Evolutionary conservation across 2,329 filamentous ascomycete species (phyloP), one percentile per base, ranked within the genome.

Genomic region (Colletotrichum navitas): DNA sequence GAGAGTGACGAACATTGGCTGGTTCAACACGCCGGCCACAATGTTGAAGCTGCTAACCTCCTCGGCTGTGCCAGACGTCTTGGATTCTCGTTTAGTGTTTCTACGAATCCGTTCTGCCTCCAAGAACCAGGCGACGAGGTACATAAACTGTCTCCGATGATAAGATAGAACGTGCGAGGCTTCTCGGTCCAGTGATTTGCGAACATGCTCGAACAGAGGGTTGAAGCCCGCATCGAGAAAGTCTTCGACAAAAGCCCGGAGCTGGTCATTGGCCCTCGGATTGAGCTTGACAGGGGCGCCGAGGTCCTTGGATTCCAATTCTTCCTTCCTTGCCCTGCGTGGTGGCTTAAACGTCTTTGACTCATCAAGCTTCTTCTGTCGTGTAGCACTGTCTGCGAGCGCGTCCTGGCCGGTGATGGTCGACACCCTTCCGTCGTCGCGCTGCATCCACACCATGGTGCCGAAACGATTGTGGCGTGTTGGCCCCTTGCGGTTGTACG

Each of bases 161-260:
- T 92, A 90, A 52, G 90, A 88, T 67, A 94, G 85, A 0, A 98
- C 87, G 74, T 97, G 92, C 34, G 95, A 90, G 1, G 93, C 93
- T 81, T 98, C 94, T 32, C 95, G 90, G 76, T 98, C 95, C 66
- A 99, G 92, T 2, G 95, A 94, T 80, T 94, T 95, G 63, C 96
- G 91, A 16, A 98, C 84, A 77, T 97, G 93, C 56, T 89, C 88
- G 77, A 98, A 97, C 0, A 95, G 84, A 5, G 95, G 95, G 78
- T 98, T 99, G 84, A 99, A 99, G 0, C 94, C 93, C 0, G 95
- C 94, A 80, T 99, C 95, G 4, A 99, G 84, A 76, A 99, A 98
- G 56, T 98, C 95, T 75, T 95, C 92, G 0, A 97, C 93, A 78
- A 99, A 99, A 0, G 85, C 85, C 61, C 92, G 90, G 11, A 99